Evolutionary conservation across 495 filamentous ascomycete genomes (phyloP).

Genomic region (Hyaloscypha hepaticicola): DNA sequence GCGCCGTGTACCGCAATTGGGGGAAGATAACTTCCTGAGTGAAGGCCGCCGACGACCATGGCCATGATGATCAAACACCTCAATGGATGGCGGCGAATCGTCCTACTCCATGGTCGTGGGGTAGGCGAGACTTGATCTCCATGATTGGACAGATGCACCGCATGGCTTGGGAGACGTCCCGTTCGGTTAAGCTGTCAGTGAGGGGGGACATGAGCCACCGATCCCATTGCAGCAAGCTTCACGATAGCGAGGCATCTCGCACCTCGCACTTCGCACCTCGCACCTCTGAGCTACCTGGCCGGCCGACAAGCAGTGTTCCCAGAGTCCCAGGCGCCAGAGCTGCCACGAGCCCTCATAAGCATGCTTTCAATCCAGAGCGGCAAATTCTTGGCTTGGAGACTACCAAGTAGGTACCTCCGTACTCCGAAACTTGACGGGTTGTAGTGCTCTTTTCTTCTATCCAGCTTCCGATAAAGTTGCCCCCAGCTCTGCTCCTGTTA

Average conservation of each 20-base stretch:
- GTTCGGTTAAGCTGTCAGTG: constrained; percentile 1
- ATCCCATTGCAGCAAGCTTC: background rate
- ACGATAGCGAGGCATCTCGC: background rate
- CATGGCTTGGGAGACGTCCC: background rate
- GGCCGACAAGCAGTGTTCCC: background rate
- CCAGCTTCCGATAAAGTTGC: background rate
- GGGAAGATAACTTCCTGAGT: background rate
- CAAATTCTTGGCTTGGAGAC: background rate
- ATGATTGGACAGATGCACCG: constrained; percentile 2
- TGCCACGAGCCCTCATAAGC: background rate
- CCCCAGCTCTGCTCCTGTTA: background rate
- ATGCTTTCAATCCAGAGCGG: background rate
- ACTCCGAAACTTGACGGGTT: background rate
- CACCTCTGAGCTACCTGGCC: background rate
- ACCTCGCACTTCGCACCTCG: background rate
- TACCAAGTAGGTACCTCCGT: too few species aligned
- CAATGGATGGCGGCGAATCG: background rate
- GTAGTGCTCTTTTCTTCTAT: background rate
- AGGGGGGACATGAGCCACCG: background rate
- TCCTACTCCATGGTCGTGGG: background rate
- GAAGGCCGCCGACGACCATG: background rate
- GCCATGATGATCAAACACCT: background rate
- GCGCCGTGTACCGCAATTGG: background rate
- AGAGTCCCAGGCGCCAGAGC: background rate
- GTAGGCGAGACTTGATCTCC: constrained; percentile 1